Base-by-base conservation (phyloP, 257 asterid genomes). In the Prunella vulgaris region DNA sequence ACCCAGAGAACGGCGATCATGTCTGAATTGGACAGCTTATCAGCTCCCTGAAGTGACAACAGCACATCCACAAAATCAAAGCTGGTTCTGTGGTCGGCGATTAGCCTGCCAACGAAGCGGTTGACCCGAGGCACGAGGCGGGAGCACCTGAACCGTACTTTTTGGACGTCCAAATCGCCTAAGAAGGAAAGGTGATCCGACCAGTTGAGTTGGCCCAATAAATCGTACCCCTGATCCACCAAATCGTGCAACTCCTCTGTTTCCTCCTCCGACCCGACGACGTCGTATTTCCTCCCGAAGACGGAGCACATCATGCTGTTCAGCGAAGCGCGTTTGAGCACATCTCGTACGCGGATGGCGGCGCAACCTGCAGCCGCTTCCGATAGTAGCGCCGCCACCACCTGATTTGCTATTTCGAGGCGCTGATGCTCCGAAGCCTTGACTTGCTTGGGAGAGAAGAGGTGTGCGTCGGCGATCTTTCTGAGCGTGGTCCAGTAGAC, bases 1-100 rank as follows among this genome's bases (percentile, higher is more conserved):
- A 91, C 97, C 97, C 97, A 91, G 7, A 88, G 90, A 66, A 91
- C 91, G 71, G 96, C 90, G 81, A 88, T 82, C 88, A 87, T 91
- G 77, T 91, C 95, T 15, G 88, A 75, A n/a, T 85, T 86, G 12
- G 97, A 85, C 58, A 91, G 60, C 42, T 70, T 81, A 38, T 88
- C 84, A 2, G 78, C 62, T 15, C 78, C 90, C 44, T 77, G 65
- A n/a, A 91, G 93, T 18, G 86, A 84, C 35, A 87, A 74, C 81
- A 91, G 72, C 27, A 91, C 88, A 76, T 88, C 91, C 10, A 88
- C 84, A 53, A 91, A 87, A 68, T 79, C 96, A 32, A 9, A 32
- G 7, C 37, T 6, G 8, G 33, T 3, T 6, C 7, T 32, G 25
- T 80, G 95, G 4, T 88, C 81, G 21, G 82, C 71, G 22, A 91